Conservation (phyloP, 441 rosid genomes). For the Populus trichocarpa region DNA sequence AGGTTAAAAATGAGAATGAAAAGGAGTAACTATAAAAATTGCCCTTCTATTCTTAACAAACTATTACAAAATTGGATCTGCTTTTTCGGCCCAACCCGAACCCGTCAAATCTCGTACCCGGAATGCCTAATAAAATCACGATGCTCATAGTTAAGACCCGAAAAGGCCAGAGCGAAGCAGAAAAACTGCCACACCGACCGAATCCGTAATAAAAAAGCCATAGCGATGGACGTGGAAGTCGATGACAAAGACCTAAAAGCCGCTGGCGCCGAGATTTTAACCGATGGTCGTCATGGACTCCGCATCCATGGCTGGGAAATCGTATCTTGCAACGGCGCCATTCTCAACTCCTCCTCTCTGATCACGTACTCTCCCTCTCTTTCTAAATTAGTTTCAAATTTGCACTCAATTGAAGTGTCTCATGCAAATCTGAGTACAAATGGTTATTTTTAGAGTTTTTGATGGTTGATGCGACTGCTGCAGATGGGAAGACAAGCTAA, state of each 20-base stretch:
- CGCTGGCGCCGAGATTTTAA: slow-evolving; percentile 71
- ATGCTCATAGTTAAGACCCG: not conserved
- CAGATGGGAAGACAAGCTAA: slow-evolving; percentile 85
- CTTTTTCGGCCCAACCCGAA: not conserved
- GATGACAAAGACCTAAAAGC: slow-evolving; percentile 74
- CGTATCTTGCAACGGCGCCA: slow-evolving; percentile 66
- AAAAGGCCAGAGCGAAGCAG: not conserved
- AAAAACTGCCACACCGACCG: not conserved
- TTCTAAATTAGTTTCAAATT: not conserved
- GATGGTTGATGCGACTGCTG: slow-evolving; percentile 27
- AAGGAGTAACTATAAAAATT: too few relatives aligned
- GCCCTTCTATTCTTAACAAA: too few relatives aligned
- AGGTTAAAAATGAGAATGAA: too few relatives aligned
- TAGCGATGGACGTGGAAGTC: slow-evolving; percentile 57
- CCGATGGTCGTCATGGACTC: slow-evolving; percentile 65
- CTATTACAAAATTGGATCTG: not conserved
- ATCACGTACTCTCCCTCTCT: slow-evolving; percentile 35
- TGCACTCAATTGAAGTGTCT: not conserved
- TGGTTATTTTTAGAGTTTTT: not conserved
- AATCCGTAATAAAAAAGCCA: not conserved
- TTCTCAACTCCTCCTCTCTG: slow-evolving; percentile 68
- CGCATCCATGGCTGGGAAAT: slow-evolving; percentile 83
- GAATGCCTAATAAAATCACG: not conserved
- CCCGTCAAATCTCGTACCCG: not conserved
- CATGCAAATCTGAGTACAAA: not conserved